These are phyloP conservation scores for Perilla frutescens DNA, from an alignment of 257 asterid genomes.

Conservation along the genomic window DNA sequence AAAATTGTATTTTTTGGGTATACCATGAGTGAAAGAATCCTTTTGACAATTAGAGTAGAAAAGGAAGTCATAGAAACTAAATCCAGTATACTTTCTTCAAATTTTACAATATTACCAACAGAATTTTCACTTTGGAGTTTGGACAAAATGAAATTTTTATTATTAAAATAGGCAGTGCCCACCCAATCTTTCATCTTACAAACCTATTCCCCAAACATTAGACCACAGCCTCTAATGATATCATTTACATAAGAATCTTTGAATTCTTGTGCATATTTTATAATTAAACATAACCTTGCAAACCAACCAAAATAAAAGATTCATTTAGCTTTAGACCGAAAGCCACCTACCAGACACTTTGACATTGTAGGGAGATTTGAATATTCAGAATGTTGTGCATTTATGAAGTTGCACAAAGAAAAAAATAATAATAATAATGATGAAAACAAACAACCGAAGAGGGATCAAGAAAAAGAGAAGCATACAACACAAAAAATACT, in stretches of 20 bases:
- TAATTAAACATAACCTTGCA: background rate
- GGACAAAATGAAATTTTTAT: no score
- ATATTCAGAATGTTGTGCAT: background rate
- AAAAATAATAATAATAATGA: background rate
- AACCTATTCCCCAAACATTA: background rate
- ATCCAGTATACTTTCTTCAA: no score
- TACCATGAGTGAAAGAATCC: background rate
- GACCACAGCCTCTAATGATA: background rate
- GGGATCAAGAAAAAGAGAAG: background rate
- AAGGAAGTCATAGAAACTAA: conserved; percentile 20
- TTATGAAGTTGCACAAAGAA: background rate
- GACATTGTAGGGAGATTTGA: conserved; percentile 2
- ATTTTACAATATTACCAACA: no score
- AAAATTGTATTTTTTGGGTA: background rate
- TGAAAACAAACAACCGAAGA: background rate
- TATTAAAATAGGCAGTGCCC: no score
- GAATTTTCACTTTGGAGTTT: no score
- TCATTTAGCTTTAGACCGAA: background rate
- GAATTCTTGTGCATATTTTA: background rate
- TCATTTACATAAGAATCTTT: background rate
- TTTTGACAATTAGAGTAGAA: background rate
- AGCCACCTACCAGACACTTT: background rate
- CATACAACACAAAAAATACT: background rate
- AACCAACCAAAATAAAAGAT: background rate
- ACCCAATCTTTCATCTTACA: background rate